phyloP scores from a whole-genome alignment of 2,329 filamentous ascomycete species.

The Beauveria sp. region DNA sequence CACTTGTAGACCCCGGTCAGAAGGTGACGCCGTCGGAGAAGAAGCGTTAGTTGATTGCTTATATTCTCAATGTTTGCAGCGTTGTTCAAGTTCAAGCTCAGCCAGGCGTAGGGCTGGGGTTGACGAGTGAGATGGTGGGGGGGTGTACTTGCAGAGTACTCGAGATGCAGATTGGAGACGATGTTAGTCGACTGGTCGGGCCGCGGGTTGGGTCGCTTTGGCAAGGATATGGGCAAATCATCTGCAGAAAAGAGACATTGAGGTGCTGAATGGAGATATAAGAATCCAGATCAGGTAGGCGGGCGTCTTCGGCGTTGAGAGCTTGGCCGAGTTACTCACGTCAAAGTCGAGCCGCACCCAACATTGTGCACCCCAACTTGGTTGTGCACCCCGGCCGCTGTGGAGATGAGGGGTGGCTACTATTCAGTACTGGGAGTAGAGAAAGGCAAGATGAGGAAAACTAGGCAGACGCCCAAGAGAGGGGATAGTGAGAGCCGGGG shows the following conservation, averaged over 20 bases:
- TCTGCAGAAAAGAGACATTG: constrained; percentile 1
- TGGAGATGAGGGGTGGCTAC: background rate
- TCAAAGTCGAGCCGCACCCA: background rate
- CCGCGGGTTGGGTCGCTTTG: constrained; percentile 2
- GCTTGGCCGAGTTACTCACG: background rate
- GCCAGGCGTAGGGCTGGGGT: background rate
- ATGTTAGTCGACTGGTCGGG: constrained; percentile 2
- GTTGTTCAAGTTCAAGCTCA: background rate
- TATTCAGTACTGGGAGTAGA: background rate
- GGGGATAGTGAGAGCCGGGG: background rate
- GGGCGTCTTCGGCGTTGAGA: background rate
- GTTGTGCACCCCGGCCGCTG: background rate
- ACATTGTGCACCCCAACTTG: background rate
- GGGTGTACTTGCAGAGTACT: background rate
- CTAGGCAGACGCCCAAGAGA: background rate
- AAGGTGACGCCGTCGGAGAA: background rate
- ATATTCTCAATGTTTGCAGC: constrained; percentile 4
- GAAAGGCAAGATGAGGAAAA: background rate
- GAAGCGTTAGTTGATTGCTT: constrained; percentile 5
- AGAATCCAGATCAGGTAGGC: constrained; percentile 2
- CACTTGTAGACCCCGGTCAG: constrained; percentile 3
- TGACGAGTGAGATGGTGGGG: background rate
- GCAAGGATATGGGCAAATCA: background rate
- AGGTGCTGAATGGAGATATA: constrained; percentile 6
- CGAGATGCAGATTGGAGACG: background rate